Evolutionary conservation across 1,284 basidiomycete species (phyloP).

Genomic region (Ustilago cynodontis): DNA sequence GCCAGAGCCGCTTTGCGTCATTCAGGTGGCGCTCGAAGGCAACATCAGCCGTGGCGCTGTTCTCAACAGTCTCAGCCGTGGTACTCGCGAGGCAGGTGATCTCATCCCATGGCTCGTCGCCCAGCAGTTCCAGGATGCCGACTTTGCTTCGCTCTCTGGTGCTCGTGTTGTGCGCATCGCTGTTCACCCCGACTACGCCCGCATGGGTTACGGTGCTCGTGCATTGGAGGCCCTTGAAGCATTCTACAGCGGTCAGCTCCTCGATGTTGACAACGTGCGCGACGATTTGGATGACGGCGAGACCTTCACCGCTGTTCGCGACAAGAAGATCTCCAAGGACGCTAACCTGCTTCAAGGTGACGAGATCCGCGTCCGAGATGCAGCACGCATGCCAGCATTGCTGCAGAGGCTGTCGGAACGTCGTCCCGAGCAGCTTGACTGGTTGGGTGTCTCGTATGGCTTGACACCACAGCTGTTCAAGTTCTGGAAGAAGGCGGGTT

Average conservation of each 20-base stretch:
- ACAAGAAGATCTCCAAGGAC: conserved; percentile 67
- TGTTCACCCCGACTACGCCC: conserved; percentile 93
- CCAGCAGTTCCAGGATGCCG: conserved; percentile 95
- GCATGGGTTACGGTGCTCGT: conserved; percentile 95
- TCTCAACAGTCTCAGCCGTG: conserved; percentile 84
- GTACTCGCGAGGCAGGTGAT: conserved; percentile 88
- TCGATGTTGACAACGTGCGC: conserved; percentile 75
- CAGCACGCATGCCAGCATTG: conserved; percentile 88
- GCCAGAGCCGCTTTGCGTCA: conserved; percentile 82
- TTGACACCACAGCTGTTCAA: conserved; percentile 87
- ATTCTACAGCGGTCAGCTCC: conserved; percentile 89
- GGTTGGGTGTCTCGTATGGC: conserved; percentile 95
- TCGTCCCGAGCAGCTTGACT: conserved; percentile 91
- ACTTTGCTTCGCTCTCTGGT: conserved; percentile 89
- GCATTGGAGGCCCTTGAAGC: conserved; percentile 87
- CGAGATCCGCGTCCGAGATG: conserved; percentile 78
- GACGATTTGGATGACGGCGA: conserved; percentile 54
- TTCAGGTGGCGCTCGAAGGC: conserved; percentile 91
- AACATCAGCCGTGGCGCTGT: conserved; percentile 89
- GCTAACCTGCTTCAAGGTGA: conserved; percentile 44
- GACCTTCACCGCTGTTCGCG: conserved; percentile 71
- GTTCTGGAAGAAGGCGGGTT: conserved; percentile 97
- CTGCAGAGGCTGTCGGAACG: conserved; percentile 90
- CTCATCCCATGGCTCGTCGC: conserved; percentile 98
- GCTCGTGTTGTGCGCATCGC: conserved; percentile 93